A percentile compares a stretch with the other conserved stretches of the same genome.
phyloP scores from a whole-genome alignment of 345 rosid species.

The Moricandia moricandioides region DNA sequence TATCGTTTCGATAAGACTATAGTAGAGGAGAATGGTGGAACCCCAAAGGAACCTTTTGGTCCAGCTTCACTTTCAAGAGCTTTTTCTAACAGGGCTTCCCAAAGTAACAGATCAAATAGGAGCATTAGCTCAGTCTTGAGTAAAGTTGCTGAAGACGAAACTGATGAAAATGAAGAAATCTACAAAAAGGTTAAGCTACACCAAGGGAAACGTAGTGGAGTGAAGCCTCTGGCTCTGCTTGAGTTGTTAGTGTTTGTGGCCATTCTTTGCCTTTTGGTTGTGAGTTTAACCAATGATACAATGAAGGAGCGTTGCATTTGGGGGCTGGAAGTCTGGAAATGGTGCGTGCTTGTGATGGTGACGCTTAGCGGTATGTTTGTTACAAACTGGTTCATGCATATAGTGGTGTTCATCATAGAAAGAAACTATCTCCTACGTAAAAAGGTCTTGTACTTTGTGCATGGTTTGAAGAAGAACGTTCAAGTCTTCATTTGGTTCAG shows the following conservation, averaged over 20 bases:
- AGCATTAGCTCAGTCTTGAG: conserved; percentile 35
- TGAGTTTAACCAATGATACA: conserved; percentile 50
- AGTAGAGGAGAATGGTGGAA: conserved; percentile 41
- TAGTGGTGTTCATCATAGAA: conserved; percentile 78
- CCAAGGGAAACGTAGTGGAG: conserved; percentile 36
- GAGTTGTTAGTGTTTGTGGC: conserved; percentile 47
- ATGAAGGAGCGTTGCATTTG: conserved; percentile 39
- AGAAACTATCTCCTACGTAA: conserved; percentile 63
- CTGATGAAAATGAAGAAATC: conserved; percentile 61
- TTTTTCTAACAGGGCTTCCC: conserved; percentile 21
- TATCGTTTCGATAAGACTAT: conserved; percentile 33
- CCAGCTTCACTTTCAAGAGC: conserved; percentile 35
- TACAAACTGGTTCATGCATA: conserved; percentile 70
- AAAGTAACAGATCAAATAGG: conserved; percentile 17
- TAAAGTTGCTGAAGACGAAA: conserved; percentile 40
- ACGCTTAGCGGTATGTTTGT: conserved; percentile 64
- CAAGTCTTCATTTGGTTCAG: conserved; percentile 76
- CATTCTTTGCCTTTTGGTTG: conserved; percentile 47
- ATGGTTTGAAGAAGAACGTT: conserved; percentile 79
- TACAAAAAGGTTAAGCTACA: conserved; percentile 50
- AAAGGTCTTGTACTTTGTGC: conserved; percentile 86
- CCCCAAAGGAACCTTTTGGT: conserved; percentile 38
- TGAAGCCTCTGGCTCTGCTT: conserved; percentile 40
- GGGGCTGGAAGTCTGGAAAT: conserved; percentile 75
- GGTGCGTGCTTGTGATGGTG: conserved; percentile 79